Evolutionary conservation across 345 rosid genomes (phyloP).

Genomic region (Gossypium herbaceum): DNA sequence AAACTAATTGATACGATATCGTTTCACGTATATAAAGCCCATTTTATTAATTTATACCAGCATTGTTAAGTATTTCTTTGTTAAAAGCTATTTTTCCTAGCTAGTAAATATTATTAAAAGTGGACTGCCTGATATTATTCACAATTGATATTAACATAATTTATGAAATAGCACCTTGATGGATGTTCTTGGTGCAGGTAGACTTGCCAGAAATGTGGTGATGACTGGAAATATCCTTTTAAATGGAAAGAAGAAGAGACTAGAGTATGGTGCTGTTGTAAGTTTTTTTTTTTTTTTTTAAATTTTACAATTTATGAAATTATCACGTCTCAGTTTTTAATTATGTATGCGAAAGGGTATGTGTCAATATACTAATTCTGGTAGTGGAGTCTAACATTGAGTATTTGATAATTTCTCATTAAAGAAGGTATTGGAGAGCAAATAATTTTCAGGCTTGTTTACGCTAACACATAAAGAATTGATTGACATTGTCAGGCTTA

Average conservation of each 20-base stretch:
- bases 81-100: background rate
- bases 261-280: slow-evolving; percentile 58
- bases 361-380: no score
- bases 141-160: background rate
- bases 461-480: background rate
- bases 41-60: no score
- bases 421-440: background rate
- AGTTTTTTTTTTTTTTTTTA: slow-evolving; percentile 25
- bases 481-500: slow-evolving; percentile 46
- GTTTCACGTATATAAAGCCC: no score
- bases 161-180: background rate
- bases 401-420: no score
- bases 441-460: background rate
- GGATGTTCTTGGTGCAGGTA: slow-evolving; percentile 45
- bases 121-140: background rate
- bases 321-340: no score
- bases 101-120: background rate
- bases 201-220: slow-evolving; percentile 83
- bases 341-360: no score
- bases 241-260: slow-evolving; percentile 77
- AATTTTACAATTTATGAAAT: no score
- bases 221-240: slow-evolving; percentile 91
- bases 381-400: no score
- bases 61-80: background rate
- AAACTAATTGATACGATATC: no score